phyloP scores from a whole-genome alignment of 306 rosid genomes.

The Castanea mollissima region DNA sequence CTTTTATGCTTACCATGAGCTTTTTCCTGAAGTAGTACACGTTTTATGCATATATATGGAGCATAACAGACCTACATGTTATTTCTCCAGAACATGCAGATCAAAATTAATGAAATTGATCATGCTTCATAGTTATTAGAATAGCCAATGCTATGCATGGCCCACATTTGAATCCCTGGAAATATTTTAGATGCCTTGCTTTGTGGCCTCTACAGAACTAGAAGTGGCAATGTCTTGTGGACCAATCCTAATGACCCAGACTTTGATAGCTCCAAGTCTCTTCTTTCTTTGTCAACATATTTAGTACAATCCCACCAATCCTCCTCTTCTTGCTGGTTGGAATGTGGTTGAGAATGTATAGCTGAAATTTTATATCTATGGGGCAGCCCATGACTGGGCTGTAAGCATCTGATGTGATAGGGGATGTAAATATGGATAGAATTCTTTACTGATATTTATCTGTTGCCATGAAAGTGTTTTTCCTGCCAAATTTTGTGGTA shows the following conservation, averaged over 20 bases:
- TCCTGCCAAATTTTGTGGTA: not conserved
- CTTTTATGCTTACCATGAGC: not conserved
- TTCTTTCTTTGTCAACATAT: not conserved
- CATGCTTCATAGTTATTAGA: not conserved
- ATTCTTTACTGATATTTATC: slow-evolving; percentile 4
- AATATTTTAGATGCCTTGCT: not conserved
- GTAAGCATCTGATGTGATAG: slow-evolving; percentile 24
- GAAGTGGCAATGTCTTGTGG: not conserved
- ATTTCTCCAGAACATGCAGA: too few relatives aligned
- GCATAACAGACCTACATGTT: too few relatives aligned
- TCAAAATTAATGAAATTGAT: too few relatives aligned
- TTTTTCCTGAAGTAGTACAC: not conserved
- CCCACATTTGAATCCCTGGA: slow-evolving; percentile 1
- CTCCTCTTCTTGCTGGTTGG: not conserved
- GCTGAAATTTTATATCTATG: not conserved
- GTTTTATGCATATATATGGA: not conserved
- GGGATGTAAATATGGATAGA: not conserved
- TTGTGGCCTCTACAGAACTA: not conserved
- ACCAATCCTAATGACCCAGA: not conserved
- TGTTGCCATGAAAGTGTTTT: not conserved
- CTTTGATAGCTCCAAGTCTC: not conserved
- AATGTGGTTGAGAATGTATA: not conserved
- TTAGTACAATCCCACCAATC: not conserved
- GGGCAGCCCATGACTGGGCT: not conserved
- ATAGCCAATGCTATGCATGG: not conserved